These are phyloP conservation scores for Choiromyces venosus DNA, from an alignment of 495 filamentous ascomycete species.

Conservation along the genomic window DNA sequence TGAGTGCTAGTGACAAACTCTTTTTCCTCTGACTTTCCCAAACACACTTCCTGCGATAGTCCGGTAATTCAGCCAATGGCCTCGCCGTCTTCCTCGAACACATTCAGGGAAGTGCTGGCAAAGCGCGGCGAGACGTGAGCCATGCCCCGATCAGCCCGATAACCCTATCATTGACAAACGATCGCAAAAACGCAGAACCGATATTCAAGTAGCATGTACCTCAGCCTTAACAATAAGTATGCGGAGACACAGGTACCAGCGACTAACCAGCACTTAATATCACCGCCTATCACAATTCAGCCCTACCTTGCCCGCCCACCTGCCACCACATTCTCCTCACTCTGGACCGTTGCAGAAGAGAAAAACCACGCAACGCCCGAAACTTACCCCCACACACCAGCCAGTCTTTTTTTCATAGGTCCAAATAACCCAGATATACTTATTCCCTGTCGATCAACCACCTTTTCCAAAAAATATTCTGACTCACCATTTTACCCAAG, in stretches of 20 bases:
- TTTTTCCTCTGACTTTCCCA: neutral
- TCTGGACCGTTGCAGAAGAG: neutral
- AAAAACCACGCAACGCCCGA: neutral
- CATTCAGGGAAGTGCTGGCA: neutral
- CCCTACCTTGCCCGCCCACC: too few species aligned
- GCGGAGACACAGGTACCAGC: neutral
- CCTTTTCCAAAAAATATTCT: neutral
- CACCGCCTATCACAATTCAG: neutral
- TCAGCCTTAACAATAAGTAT: neutral
- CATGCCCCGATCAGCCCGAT: neutral
- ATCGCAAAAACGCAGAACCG: neutral
- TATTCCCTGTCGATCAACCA: neutral
- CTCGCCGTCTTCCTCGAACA: neutral
- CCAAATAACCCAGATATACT: neutral
- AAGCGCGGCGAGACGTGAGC: neutral
- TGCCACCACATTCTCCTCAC: neutral
- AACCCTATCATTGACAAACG: neutral
- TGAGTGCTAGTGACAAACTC: too few species aligned
- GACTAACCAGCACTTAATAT: neutral
- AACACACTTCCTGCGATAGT: neutral
- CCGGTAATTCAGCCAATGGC: neutral
- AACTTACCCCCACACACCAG: neutral
- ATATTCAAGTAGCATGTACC: neutral
- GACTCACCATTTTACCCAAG: neutral
- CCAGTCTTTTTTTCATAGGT: neutral